A percentile compares a stretch with the other conserved stretches of the same genome.
phyloP scores from a whole-genome alignment of 495 filamentous ascomycete species.

The Mycothermus thermophilus region DNA sequence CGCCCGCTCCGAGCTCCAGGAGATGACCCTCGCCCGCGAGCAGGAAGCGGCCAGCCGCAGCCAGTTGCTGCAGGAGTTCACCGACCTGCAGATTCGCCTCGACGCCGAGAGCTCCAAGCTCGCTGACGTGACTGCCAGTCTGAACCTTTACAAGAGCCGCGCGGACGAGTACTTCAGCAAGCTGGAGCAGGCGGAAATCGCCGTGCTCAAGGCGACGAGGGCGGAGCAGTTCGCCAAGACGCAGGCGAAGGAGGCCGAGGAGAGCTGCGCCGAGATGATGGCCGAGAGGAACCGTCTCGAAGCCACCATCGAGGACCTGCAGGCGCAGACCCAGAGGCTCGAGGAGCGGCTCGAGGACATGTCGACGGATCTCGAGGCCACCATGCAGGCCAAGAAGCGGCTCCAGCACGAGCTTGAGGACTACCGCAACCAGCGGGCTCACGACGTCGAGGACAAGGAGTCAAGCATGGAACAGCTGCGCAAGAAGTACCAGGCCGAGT shows the following conservation, averaged over 20 bases:
- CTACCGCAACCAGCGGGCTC: constrained; percentile 85
- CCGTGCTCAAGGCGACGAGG: constrained; percentile 78
- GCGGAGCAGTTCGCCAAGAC: constrained; percentile 90
- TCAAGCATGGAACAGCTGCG: constrained; percentile 91
- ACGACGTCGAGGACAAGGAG: constrained; percentile 95
- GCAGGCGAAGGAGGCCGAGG: constrained; percentile 79
- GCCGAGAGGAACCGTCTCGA: constrained; percentile 88
- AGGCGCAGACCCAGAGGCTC: constrained; percentile 73
- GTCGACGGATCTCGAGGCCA: constrained; percentile 73
- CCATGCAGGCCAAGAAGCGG: constrained; percentile 81
- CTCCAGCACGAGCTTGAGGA: constrained; percentile 97
- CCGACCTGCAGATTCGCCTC: constrained; percentile 84
- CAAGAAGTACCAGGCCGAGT: constrained; percentile 92
- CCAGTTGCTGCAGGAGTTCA: constrained; percentile 83
- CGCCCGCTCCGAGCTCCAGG: constrained; percentile 67
- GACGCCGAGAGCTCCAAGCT: constrained; percentile 79
- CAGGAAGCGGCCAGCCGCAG: constrained; percentile 71
- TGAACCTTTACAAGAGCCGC: constrained; percentile 81
- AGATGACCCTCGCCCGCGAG: constrained; percentile 59
- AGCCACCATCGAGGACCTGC: constrained; percentile 73
- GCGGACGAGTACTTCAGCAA: constrained; percentile 97
- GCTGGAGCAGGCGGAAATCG: constrained; percentile 92
- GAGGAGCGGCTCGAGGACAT: constrained; percentile 90
- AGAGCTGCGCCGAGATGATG: constrained; percentile 79
- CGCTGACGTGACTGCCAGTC: constrained; percentile 67